A percentile compares a stretch with the other conserved stretches of the same genome.
Evolutionary conservation across 768 basidiomycete species (phyloP).

Genomic region (Agaricus bisporus): DNA sequence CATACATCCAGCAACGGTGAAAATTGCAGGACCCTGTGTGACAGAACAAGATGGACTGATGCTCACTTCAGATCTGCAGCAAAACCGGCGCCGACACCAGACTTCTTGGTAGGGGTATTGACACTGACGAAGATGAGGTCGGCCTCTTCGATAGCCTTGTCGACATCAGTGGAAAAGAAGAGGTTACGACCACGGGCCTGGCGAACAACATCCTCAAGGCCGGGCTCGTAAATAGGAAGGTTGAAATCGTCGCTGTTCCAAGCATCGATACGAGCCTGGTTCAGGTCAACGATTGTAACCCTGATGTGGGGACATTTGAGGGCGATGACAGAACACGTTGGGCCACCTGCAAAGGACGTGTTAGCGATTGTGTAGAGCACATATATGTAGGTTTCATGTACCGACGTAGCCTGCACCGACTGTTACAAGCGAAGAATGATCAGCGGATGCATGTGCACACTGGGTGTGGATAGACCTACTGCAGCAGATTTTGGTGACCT

Average conservation of each 20-base stretch:
- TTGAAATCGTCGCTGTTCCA: slow-evolving; percentile 88
- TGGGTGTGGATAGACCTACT: slow-evolving; percentile 46
- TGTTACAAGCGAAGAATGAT: slow-evolving; percentile 22
- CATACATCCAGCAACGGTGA: too few relatives aligned
- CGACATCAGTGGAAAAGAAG: slow-evolving; percentile 95
- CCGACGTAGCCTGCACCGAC: slow-evolving; percentile 94
- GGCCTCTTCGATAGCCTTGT: slow-evolving; percentile 88
- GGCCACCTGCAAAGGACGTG: slow-evolving; percentile 57
- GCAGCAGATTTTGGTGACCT: slow-evolving; percentile 82
- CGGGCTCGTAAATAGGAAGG: slow-evolving; percentile 97
- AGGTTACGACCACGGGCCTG: slow-evolving; percentile 88
- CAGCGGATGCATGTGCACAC: slow-evolving; percentile 6
- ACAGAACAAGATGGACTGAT: slow-evolving; percentile 1
- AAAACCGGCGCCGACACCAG: slow-evolving; percentile 94
- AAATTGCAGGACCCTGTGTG: slow-evolving; percentile 1
- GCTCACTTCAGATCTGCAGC: slow-evolving; percentile 97
- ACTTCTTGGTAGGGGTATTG: slow-evolving; percentile 99
- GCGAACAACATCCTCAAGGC: slow-evolving; percentile 87
- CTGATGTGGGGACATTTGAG: slow-evolving; percentile 87
- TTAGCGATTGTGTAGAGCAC: background rate
- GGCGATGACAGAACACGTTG: slow-evolving; percentile 93
- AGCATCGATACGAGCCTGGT: slow-evolving; percentile 88
- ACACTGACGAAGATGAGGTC: slow-evolving; percentile 98
- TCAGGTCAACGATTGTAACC: slow-evolving; percentile 98
- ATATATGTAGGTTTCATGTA: slow-evolving; percentile 30